phyloP scores from a whole-genome alignment of 345 rosid species.

The Euphorbia peplus region DNA sequence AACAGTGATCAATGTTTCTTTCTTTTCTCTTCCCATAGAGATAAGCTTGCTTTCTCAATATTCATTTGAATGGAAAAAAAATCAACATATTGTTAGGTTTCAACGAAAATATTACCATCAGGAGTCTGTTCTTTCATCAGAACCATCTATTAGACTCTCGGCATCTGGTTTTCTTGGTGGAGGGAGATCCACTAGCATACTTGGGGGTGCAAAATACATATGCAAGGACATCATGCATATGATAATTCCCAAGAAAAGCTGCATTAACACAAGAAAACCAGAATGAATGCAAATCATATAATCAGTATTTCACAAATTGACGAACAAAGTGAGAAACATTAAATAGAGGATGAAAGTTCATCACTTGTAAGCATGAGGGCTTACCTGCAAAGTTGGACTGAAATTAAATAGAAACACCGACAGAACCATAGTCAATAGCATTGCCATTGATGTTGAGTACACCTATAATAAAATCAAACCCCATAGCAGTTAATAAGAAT shows the following conservation, averaged over 20 bases:
- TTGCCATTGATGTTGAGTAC: constrained; percentile 85
- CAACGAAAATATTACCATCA: constrained; percentile 21
- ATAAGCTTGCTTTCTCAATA: not conserved
- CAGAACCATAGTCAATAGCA: constrained; percentile 75
- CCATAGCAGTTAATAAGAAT: not conserved
- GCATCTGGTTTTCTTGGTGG: constrained; percentile 41
- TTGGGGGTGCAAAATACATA: constrained; percentile 87
- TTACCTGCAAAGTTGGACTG: constrained; percentile 73
- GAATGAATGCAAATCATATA: not conserved
- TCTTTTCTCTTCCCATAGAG: not conserved
- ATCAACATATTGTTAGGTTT: not conserved
- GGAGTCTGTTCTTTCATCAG: constrained; percentile 56
- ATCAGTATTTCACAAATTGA: not conserved
- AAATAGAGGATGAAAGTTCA: not conserved
- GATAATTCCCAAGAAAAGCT: constrained; percentile 91
- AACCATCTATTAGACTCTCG: constrained; percentile 54
- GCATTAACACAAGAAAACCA: constrained; percentile 31
- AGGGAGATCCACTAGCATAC: constrained; percentile 62
- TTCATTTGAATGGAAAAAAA: not conserved
- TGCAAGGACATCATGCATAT: constrained; percentile 95
- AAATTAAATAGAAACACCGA: constrained; percentile 66
- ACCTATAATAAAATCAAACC: constrained; percentile 37
- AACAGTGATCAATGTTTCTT: not conserved
- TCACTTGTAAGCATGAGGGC: not conserved
- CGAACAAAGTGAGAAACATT: too few species aligned